These are phyloP conservation scores for Neonectria hederae DNA, from an alignment of 2,329 filamentous ascomycete genomes.

Conservation along the genomic window DNA sequence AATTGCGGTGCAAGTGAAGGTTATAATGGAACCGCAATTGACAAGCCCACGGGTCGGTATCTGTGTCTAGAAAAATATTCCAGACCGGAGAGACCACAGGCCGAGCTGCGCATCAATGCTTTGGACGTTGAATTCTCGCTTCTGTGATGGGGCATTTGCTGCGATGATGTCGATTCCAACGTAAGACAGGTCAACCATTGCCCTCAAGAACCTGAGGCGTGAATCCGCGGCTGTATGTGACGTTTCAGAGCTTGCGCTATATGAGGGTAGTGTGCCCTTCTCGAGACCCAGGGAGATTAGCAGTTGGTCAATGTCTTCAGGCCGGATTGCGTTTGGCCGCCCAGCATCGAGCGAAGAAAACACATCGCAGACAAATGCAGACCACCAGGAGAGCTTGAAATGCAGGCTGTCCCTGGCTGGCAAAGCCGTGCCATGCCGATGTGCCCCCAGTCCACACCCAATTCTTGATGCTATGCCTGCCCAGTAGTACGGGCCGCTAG, in stretches of 20 bases:
- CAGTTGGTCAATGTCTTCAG: slow-evolving; percentile 39
- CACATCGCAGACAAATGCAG: slow-evolving; percentile 34
- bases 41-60: slow-evolving; percentile 29
- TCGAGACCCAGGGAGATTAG: slow-evolving; percentile 30
- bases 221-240: slow-evolving; percentile 8
- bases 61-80: slow-evolving; percentile 30
- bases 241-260: background rate
- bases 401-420: slow-evolving; percentile 30
- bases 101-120: slow-evolving; percentile 33
- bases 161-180: slow-evolving; percentile 35
- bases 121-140: slow-evolving; percentile 19
- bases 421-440: slow-evolving; percentile 27
- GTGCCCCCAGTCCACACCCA: slow-evolving; percentile 32
- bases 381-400: slow-evolving; percentile 37
- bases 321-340: slow-evolving; percentile 34
- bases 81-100: slow-evolving; percentile 32
- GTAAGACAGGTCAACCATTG: slow-evolving; percentile 32
- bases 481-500: slow-evolving; percentile 38
- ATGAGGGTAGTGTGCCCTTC: slow-evolving; percentile 19
- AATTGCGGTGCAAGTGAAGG: slow-evolving; percentile 32
- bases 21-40: slow-evolving; percentile 37
- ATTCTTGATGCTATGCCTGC: slow-evolving; percentile 35
- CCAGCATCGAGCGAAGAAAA: slow-evolving; percentile 33
- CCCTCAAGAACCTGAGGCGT: slow-evolving; percentile 28
- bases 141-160: slow-evolving; percentile 28